Conservation (phyloP, 768 basidiomycete species). For the Macrolepiota albuminosa region DNA sequence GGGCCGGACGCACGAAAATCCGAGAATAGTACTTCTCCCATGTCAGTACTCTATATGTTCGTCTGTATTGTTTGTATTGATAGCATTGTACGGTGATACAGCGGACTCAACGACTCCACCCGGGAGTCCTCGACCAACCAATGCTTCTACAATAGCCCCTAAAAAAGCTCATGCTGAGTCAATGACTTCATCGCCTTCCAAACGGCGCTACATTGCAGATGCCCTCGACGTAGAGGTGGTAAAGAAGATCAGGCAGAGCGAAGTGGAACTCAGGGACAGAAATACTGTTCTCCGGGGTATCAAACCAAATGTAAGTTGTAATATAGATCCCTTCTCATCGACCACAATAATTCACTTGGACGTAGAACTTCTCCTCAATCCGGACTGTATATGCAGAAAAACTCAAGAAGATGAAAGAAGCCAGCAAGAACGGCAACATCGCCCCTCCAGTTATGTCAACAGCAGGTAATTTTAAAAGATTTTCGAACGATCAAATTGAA, state of each 20-base stretch:
- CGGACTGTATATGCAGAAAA: slow-evolving; percentile 66
- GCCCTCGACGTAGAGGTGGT: slow-evolving; percentile 76
- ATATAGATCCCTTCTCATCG: not conserved
- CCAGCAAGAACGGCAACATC: slow-evolving; percentile 45
- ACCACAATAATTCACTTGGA: not conserved
- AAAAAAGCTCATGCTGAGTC: slow-evolving; percentile 25
- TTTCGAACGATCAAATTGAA: not conserved
- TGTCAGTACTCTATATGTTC: slow-evolving; percentile 27
- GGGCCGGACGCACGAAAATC: slow-evolving; percentile 45
- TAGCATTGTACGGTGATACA: slow-evolving; percentile 11
- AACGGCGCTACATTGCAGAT: slow-evolving; percentile 79
- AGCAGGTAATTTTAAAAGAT: slow-evolving; percentile 27
- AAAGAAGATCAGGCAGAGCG: slow-evolving; percentile 73
- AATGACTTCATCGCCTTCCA: slow-evolving; percentile 45
- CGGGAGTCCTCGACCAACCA: slow-evolving; percentile 34
- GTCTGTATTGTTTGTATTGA: not conserved
- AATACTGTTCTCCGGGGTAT: slow-evolving; percentile 79
- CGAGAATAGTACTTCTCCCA: slow-evolving; percentile 43
- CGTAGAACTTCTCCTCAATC: slow-evolving; percentile 79
- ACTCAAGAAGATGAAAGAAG: slow-evolving; percentile 72
- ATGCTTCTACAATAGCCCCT: slow-evolving; percentile 22
- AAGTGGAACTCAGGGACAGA: slow-evolving; percentile 78
- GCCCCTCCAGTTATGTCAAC: slow-evolving; percentile 33
- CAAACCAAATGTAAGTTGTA: slow-evolving; percentile 69
- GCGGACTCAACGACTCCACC: slow-evolving; percentile 47